A percentile compares a stretch with the other conserved stretches of the same genome.
Conservation (phyloP, 2,329 filamentous ascomycete genomes). For the Colletotrichum abscissum region DNA sequence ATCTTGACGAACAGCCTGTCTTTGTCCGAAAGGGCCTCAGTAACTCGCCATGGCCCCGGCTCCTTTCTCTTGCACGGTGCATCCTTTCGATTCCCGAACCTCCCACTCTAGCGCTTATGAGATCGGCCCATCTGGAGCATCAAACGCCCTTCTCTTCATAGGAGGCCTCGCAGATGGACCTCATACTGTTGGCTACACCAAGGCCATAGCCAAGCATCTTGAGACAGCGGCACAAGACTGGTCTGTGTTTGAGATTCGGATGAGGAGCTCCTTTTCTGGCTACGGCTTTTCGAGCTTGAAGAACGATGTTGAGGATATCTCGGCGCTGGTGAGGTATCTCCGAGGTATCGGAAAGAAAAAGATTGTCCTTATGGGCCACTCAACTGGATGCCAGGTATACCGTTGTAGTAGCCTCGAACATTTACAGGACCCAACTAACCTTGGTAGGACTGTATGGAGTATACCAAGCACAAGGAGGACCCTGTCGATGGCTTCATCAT, state of each 20-base stretch:
- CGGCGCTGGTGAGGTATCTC: constrained; percentile 64
- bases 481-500: constrained; percentile 81
- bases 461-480: constrained; percentile 54
- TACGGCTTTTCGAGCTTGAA: constrained; percentile 63
- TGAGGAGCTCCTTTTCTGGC: constrained; percentile 64
- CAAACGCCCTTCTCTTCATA: constrained; percentile 75
- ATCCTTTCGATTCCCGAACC: constrained; percentile 56
- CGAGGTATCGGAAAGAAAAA: constrained; percentile 60
- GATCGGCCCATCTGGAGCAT: constrained; percentile 51
- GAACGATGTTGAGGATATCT: constrained; percentile 66
- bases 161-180: constrained; percentile 78
- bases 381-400: constrained; percentile 66
- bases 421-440: constrained; percentile 10
- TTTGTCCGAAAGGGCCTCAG: background rate
- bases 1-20: background rate
- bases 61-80: constrained; percentile 51
- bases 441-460: constrained; percentile 66
- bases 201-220: constrained; percentile 57
- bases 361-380: constrained; percentile 68
- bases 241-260: constrained; percentile 67
- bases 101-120: constrained; percentile 59
- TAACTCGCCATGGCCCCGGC: background rate
- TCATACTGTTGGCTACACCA: constrained; percentile 70
- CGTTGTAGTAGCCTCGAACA: background rate
- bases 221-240: constrained; percentile 54